These are phyloP conservation scores for Rhodomyrtus psidioides DNA, from an alignment of 441 rosid genomes.

Conservation along the genomic window DNA sequence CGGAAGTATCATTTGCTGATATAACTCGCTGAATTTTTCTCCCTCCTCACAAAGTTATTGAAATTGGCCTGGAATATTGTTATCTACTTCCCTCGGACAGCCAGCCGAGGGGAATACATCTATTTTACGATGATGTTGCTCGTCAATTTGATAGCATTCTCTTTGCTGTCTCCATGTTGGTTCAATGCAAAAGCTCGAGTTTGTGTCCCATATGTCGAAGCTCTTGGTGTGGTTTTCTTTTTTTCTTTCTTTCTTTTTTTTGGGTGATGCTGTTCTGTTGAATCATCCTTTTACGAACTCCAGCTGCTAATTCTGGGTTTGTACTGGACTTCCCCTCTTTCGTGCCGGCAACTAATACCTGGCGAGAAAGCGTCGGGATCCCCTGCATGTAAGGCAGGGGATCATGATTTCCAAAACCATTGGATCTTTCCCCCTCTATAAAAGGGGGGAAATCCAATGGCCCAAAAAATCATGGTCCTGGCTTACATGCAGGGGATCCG, in stretches of 20 bases:
- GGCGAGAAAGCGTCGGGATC: background rate
- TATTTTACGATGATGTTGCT: background rate
- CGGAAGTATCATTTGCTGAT: too few relatives aligned
- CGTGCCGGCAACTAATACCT: background rate
- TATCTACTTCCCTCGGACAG: background rate
- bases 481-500: too few relatives aligned
- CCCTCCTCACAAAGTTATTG: background rate
- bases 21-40: too few relatives aligned
- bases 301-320: background rate
- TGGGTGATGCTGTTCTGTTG: background rate
- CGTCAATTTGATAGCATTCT: background rate
- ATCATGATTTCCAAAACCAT: too few relatives aligned
- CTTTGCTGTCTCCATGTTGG: background rate
- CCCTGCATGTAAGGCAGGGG: too few relatives aligned
- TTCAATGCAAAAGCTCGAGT: background rate
- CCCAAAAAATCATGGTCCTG: too few relatives aligned
- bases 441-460: too few relatives aligned
- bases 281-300: background rate
- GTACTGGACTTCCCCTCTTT: background rate
- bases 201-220: background rate
- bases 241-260: too few relatives aligned
- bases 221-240: background rate
- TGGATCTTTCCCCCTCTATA: too few relatives aligned
- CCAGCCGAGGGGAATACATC: background rate
- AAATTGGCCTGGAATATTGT: background rate